Conservation (phyloP, 768 basidiomycete genomes). For the Tephrocybe rancida region DNA sequence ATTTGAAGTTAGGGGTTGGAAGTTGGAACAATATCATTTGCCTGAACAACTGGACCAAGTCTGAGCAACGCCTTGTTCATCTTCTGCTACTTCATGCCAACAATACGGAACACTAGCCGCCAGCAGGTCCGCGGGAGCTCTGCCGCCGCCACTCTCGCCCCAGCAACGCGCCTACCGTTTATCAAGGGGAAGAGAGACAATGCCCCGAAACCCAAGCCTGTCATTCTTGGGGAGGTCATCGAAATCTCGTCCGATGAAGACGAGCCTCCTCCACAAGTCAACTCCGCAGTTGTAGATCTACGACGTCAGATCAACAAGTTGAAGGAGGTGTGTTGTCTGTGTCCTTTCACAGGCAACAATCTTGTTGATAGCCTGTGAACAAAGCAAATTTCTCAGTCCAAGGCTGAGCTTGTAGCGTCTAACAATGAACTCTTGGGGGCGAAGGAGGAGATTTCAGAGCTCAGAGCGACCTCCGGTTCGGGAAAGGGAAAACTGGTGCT, state of each 20-base stretch:
- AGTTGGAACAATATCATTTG: too few relatives aligned
- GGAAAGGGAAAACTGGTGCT: conserved; percentile 31
- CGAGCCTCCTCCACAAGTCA: conserved; percentile 27
- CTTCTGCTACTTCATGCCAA: conserved; percentile 9
- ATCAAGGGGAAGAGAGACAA: conserved; percentile 23
- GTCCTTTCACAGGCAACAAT: background rate
- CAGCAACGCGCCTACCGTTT: conserved; percentile 4
- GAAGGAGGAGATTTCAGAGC: conserved; percentile 27
- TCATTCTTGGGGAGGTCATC: conserved; percentile 40
- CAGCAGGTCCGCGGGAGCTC: background rate
- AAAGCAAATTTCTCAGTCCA: conserved; percentile 35
- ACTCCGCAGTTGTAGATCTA: conserved; percentile 30
- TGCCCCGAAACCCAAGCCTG: conserved; percentile 13
- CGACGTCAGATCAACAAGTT: conserved; percentile 43
- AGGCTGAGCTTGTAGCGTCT: conserved; percentile 29
- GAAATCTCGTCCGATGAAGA: conserved; percentile 61
- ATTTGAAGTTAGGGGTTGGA: too few relatives aligned
- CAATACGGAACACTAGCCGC: background rate
- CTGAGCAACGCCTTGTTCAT: background rate
- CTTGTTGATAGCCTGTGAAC: background rate
- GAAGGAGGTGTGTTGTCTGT: conserved; percentile 39
- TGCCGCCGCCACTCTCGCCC: background rate
- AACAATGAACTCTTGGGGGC: conserved; percentile 19
- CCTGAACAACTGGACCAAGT: too few relatives aligned
- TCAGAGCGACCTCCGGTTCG: conserved; percentile 24